Percentiles rank a stretch among this genome's conserved stretches.
Evolutionary conservation across 345 rosid genomes (phyloP).

Genomic region (Bruguiera sexangula): DNA sequence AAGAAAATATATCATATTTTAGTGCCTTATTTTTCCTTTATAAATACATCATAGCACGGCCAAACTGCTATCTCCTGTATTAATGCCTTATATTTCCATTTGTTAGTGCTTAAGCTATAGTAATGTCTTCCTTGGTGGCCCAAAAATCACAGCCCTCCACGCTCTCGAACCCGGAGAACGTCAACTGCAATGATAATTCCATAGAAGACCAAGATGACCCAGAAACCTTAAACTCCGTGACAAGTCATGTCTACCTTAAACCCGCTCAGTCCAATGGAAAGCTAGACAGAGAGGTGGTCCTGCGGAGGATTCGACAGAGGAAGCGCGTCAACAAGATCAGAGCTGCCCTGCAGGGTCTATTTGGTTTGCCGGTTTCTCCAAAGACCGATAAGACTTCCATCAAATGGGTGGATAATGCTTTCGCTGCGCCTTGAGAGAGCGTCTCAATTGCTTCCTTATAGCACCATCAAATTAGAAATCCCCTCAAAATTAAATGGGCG

Average conservation of each 20-base stretch:
- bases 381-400: conserved; percentile 3
- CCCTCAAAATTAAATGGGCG: no score
- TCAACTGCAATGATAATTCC: background rate
- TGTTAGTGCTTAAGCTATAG: background rate
- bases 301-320: conserved; percentile 47
- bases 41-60: background rate
- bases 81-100: background rate
- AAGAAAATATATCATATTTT: conserved; percentile 14
- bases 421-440: conserved; percentile 39
- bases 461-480: no score
- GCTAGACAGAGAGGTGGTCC: conserved; percentile 37
- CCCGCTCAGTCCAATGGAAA: conserved; percentile 19
- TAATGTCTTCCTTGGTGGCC: conserved; percentile 19
- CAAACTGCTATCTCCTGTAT: no score
- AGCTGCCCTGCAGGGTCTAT: conserved; percentile 24
- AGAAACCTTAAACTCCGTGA: conserved; percentile 13
- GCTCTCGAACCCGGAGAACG: conserved; percentile 8
- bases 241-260: conserved; percentile 22
- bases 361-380: conserved; percentile 14
- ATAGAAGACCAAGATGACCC: conserved; percentile 22
- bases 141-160: conserved; percentile 6
- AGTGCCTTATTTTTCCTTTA: background rate
- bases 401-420: conserved; percentile 52
- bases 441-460: no score
- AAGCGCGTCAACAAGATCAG: conserved; percentile 38